Evolutionary conservation across 1,284 basidiomycete genomes (phyloP).

Genomic region (Cryptococcus wingfieldii): DNA sequence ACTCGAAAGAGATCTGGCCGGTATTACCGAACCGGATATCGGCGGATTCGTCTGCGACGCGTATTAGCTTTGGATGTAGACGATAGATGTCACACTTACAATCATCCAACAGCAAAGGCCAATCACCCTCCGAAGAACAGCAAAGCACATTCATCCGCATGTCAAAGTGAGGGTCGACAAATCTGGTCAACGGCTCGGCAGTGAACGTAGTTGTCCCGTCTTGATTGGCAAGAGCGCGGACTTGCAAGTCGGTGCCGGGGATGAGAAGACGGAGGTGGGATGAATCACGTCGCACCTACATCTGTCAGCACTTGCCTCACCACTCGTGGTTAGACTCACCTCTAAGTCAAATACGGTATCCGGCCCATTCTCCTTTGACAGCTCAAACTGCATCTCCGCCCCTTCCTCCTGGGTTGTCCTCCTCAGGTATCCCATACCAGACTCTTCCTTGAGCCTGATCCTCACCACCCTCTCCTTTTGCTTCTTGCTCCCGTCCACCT

Average conservation of each 20-base stretch:
- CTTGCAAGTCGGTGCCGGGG: conserved; percentile 27
- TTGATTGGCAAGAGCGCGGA: conserved; percentile 21
- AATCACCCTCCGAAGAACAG: conserved; percentile 42
- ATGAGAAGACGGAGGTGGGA: conserved; percentile 35
- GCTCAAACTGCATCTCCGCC: conserved; percentile 24
- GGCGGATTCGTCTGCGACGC: conserved; percentile 32
- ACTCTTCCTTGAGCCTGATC: conserved; percentile 38
- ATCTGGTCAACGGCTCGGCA: conserved; percentile 15
- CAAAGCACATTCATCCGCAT: conserved; percentile 45
- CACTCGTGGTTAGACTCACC: conserved; percentile 15
- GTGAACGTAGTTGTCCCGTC: conserved; percentile 26
- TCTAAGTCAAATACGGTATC: conserved; percentile 36
- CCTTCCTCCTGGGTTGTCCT: conserved; percentile 4
- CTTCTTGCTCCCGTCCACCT: conserved; percentile 6
- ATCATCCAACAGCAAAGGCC: conserved; percentile 48
- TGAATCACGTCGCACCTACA: conserved; percentile 31
- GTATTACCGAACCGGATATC: conserved; percentile 43
- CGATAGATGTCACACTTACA: conserved; percentile 18
- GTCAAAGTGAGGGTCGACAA: conserved; percentile 28
- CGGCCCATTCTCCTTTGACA: conserved; percentile 18
- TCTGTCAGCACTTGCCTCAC: not conserved
- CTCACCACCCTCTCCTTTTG: conserved; percentile 21
- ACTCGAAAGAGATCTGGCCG: conserved; percentile 44
- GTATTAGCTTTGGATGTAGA: not conserved
- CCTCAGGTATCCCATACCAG: conserved; percentile 33